phyloP scores from a whole-genome alignment of 2,329 filamentous ascomycete species.

The Aspergillus nomiae region DNA sequence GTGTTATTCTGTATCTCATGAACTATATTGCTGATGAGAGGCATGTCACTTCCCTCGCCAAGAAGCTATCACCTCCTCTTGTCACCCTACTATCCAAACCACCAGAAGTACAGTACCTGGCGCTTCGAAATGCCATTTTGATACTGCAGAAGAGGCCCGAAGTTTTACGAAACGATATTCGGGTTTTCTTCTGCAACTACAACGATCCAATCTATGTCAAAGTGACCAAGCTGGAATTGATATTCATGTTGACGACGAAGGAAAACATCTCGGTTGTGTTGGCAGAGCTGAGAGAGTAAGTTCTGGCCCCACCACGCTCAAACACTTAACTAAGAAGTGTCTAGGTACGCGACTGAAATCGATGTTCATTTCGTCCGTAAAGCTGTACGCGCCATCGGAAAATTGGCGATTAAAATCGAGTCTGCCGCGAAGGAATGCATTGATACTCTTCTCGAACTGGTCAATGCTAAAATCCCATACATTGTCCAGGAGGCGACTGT shows the following conservation, averaged over 20 bases:
- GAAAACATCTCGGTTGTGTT: conserved; percentile 94
- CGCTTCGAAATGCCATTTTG: conserved; percentile 86
- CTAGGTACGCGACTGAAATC: conserved; percentile 86
- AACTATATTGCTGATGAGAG: conserved; percentile 96
- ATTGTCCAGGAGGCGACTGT: conserved; percentile 99
- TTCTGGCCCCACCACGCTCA: conserved; percentile 8
- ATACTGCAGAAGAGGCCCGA: conserved; percentile 92
- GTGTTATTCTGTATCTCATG: conserved; percentile 96
- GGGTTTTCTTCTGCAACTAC: conserved; percentile 99
- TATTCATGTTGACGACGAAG: conserved; percentile 97
- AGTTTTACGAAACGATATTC: conserved; percentile 91
- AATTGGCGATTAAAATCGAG: conserved; percentile 98
- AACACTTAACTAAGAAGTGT: conserved; percentile 9
- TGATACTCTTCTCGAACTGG: conserved; percentile 85
- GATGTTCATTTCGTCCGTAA: conserved; percentile 99
- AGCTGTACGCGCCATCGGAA: conserved; percentile 94
- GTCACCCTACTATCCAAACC: conserved; percentile 95
- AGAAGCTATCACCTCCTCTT: conserved; percentile 90
- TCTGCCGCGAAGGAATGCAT: conserved; percentile 89
- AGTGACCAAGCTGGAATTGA: conserved; percentile 96
- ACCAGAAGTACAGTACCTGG: conserved; percentile 96
- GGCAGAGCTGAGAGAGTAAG: conserved; percentile 85
- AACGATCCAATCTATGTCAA: conserved; percentile 99
- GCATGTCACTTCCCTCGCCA: conserved; percentile 81
- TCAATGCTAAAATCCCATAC: conserved; percentile 97